Evolutionary conservation across 306 rosid genomes (phyloP).

Genomic region (Trifolium repens): DNA sequence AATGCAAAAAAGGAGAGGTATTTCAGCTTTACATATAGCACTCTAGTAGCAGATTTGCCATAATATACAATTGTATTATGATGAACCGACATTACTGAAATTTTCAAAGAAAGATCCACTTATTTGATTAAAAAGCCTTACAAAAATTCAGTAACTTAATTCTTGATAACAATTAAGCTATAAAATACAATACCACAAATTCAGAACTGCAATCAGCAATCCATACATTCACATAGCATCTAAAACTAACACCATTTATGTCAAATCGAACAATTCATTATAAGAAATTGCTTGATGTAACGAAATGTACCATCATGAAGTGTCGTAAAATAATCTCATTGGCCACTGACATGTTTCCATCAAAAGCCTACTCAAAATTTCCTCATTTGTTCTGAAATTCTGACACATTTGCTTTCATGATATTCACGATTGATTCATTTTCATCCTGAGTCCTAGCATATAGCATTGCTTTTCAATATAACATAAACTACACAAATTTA

Average conservation of each 20-base stretch:
- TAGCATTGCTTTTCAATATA: neutral
- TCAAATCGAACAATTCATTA: neutral
- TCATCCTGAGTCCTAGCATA: neutral
- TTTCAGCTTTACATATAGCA: too few relatives aligned
- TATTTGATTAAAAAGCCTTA: neutral
- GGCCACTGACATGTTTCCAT: too few relatives aligned
- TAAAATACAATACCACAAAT: neutral
- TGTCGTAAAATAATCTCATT: too few relatives aligned
- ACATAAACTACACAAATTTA: neutral
- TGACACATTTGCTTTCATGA: neutral
- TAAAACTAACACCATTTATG: neutral
- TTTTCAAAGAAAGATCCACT: neutral
- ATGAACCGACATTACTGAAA: neutral
- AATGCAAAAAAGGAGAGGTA: too few relatives aligned
- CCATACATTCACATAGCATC: neutral
- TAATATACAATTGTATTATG: neutral
- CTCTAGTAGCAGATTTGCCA: neutral
- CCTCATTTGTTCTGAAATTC: neutral
- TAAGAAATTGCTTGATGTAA: too few relatives aligned
- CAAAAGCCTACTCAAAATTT: neutral
- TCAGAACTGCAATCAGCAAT: neutral
- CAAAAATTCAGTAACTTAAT: neutral
- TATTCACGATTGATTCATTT: neutral
- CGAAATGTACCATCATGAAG: too few relatives aligned
- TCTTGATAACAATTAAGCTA: neutral